Base-by-base conservation (phyloP, 495 filamentous ascomycete species). In the Aspergillus conjunctus region DNA sequence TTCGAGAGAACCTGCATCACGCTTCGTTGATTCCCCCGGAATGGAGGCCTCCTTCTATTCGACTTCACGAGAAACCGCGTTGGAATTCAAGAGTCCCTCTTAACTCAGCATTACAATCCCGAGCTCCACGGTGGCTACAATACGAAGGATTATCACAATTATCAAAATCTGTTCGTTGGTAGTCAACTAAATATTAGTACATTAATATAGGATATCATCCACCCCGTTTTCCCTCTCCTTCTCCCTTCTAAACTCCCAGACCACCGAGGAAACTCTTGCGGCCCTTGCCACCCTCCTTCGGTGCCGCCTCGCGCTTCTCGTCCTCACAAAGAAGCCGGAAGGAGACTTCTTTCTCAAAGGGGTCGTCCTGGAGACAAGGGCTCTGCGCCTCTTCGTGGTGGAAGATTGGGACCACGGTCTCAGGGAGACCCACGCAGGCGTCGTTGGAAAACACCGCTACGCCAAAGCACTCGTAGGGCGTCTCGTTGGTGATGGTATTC, bases 381-480 rank as follows among this genome's bases (percentile, higher is more conserved):
- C 43, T 51, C 44, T 61, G 20, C 2, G 41, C 48, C 7, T 39
- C 31, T 30, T 61, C 7, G 0, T n/a, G 15, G 10, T 32, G 41
- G 15, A 55, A 17, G 39, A 63, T 50, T 9, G 61, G 61, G 7
- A 64, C 49, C 12, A 64, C 37, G n/a, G 53, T 45, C 2, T 61
- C 26, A 1, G 65, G 54, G 10, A 43, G 8, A 11, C 65, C 65
- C 12, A 18, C 33, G 21, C 65, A 67, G 12, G 61, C 60, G 5
- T 58, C 55, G 37, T 59, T 57, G 32, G 54, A 34, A 20, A 61
- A 64, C 51, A 67, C 32, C 15, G 14, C 61, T 5, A 67, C 44
- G 26, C 31, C 65, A 20, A 54, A 46, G 44, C 65, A 67, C 14
- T 48, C 41, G 2, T 14, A 12, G 7, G 45, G 41, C 4, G 64